phyloP scores from a whole-genome alignment of 2,329 filamentous ascomycete genomes.

The Neopestalotiopsis sp. region DNA sequence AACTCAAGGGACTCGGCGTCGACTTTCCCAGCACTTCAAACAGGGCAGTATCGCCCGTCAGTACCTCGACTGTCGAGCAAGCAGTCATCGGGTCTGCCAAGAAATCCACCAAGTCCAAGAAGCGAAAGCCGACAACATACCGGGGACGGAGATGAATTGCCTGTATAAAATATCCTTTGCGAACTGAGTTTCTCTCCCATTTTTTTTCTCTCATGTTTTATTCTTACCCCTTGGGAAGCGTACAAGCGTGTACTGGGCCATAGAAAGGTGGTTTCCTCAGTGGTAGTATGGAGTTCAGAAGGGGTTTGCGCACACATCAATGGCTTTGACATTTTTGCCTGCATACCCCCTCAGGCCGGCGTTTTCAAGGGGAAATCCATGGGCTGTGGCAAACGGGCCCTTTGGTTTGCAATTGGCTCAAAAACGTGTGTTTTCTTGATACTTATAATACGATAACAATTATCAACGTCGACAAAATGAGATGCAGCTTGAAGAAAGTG shows the following conservation, averaged over 20 bases:
- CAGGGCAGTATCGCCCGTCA: constrained; percentile 43
- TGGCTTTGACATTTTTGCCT: constrained; percentile 13
- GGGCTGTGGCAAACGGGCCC: neutral
- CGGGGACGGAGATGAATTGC: constrained; percentile 16
- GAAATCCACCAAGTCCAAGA: constrained; percentile 19
- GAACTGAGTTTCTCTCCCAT: neutral
- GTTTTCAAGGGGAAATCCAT: neutral
- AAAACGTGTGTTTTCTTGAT: neutral
- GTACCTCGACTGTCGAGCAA: constrained; percentile 4
- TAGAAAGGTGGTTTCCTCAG: constrained; percentile 8
- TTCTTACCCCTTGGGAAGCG: neutral
- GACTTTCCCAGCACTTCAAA: constrained; percentile 54
- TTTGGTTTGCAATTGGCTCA: neutral
- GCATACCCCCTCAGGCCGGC: constrained; percentile 3
- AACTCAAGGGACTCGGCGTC: constrained; percentile 72
- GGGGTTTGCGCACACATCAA: constrained; percentile 24
- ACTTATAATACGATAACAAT: neutral
- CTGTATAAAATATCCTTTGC: constrained; percentile 13
- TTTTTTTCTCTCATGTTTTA: neutral
- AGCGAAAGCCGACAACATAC: constrained; percentile 21
- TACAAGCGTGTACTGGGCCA: constrained; percentile 4
- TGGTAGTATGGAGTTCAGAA: constrained; percentile 10
- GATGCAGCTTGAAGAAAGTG: neutral
- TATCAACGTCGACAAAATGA: neutral
- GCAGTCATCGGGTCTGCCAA: constrained; percentile 13